Base-by-base conservation (phyloP, 2,329 filamentous ascomycete species). In the Pseudogymnoascus destructans region DNA sequence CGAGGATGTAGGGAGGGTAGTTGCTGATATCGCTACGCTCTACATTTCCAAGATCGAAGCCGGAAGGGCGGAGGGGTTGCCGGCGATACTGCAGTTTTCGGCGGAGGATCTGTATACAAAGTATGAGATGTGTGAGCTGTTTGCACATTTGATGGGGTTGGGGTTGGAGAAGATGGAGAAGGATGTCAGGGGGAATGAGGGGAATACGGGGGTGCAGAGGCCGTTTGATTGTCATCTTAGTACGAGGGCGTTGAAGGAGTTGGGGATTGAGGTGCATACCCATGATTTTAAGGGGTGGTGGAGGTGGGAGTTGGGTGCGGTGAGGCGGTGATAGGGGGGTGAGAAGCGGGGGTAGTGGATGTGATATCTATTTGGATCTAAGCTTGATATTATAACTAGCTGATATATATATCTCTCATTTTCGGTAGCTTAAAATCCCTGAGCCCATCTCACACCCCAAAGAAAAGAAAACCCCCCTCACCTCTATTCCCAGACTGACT, bases 191-290 rank as follows among this genome's bases (percentile, higher is more conserved):
- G 86, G 86, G 35, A 86, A 87, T 69, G 85, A 88, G 63, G 82
- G 84, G 5, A 83, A 81, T 61, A 81, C 85, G 46, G 77, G 78
- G 19, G 87, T 90, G 0, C 81, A 90, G 72, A 78, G 90, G 62
- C 90, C 91, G 10, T 95, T 88, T 68, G 89, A 95, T 72, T 92
- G 87, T 65, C 89, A 95, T 71, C 74, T 96, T 49, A 90, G 87
- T 66, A 95, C 87, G 7, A 80, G 79, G 70, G 81, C 76, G 36
- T 72, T 95, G 63, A 80, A 80, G 69, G 81, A 88, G 11, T 68
- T 95, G 61, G 88, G 82, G 0, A 87, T 95, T 62, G 79, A 87
- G 66, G 81, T 92, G 59, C 75, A 79, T 49, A 89, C 88, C 0
- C 79, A 84, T 66, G 80, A 90, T 65, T 95, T 95, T 69, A 75